These are phyloP conservation scores for Nissolia schottii DNA, from an alignment of 306 rosid species.

Conservation along the genomic window DNA sequence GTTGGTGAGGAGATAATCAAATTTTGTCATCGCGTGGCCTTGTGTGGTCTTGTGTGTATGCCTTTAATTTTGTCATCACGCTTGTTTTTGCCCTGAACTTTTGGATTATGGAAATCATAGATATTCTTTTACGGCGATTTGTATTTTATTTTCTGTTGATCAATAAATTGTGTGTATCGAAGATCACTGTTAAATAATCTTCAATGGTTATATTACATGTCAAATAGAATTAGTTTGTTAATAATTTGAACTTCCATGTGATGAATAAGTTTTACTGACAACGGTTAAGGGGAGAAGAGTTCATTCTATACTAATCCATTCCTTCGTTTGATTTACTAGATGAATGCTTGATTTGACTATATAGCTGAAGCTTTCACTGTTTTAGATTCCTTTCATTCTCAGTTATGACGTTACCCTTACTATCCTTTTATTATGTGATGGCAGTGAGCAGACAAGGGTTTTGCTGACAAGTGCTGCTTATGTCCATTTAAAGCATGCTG, in stretches of 20 bases:
- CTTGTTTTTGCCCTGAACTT: neutral
- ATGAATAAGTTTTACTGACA: neutral
- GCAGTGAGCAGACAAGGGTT: constrained; percentile 86
- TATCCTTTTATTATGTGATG: neutral
- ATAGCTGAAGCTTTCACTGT: neutral
- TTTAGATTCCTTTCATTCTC: neutral
- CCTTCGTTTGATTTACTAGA: neutral
- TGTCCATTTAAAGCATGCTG: constrained; percentile 85
- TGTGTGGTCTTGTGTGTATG: too few species aligned
- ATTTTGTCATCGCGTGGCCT: neutral
- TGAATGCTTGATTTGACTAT: neutral
- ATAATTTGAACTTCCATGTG: neutral
- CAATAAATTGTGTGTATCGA: neutral
- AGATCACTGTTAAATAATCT: neutral
- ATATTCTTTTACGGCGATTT: neutral
- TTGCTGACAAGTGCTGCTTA: constrained; percentile 93
- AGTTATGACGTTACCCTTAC: neutral
- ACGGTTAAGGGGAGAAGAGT: neutral
- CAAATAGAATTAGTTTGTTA: neutral
- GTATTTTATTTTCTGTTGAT: neutral
- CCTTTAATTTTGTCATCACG: neutral
- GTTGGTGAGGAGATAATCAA: too few species aligned
- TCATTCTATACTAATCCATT: neutral
- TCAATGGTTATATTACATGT: neutral
- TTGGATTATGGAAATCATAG: neutral